A percentile compares a stretch with the other conserved stretches of the same genome.
These are phyloP conservation scores for Collybiopsis confluens DNA, from an alignment of 768 basidiomycete genomes.

Conservation along the genomic window DNA sequence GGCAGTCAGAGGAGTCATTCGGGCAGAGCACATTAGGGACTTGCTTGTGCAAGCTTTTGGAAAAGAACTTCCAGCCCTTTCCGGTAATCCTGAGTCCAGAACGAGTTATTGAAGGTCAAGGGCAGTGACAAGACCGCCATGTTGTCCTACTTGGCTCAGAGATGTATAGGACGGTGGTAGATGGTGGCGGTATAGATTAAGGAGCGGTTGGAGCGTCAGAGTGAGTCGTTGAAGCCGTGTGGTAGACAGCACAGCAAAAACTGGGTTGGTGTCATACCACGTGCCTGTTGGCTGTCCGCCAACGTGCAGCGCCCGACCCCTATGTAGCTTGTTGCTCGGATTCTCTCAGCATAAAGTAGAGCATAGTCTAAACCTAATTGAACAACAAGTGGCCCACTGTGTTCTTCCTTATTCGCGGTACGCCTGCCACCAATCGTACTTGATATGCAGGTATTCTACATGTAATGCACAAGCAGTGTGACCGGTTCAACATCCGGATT, in stretches of 20 bases:
- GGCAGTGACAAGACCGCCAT: slow-evolving; percentile 92
- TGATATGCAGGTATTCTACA: too few species aligned
- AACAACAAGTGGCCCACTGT: too few species aligned
- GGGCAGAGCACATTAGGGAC: slow-evolving; percentile 13
- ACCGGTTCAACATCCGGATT: too few species aligned
- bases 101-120: slow-evolving; percentile 86
- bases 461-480: too few species aligned
- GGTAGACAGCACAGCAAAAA: neutral
- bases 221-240: neutral
- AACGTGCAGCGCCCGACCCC: too few species aligned
- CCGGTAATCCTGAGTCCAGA: slow-evolving; percentile 92
- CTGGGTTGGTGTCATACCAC: too few species aligned
- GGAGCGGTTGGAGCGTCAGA: neutral
- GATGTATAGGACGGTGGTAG: neutral
- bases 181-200: neutral
- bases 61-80: slow-evolving; percentile 78
- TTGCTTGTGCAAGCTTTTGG: slow-evolving; percentile 72
- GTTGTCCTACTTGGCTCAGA: neutral
- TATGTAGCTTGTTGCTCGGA: too few species aligned
- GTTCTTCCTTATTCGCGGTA: too few species aligned
- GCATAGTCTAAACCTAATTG: too few species aligned
- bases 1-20: slow-evolving; percentile 11
- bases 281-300: too few species aligned
- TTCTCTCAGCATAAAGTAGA: too few species aligned
- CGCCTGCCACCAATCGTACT: too few species aligned